Conservation (phyloP, 1,284 basidiomycete species). For the Malassezia restricta region DNA sequence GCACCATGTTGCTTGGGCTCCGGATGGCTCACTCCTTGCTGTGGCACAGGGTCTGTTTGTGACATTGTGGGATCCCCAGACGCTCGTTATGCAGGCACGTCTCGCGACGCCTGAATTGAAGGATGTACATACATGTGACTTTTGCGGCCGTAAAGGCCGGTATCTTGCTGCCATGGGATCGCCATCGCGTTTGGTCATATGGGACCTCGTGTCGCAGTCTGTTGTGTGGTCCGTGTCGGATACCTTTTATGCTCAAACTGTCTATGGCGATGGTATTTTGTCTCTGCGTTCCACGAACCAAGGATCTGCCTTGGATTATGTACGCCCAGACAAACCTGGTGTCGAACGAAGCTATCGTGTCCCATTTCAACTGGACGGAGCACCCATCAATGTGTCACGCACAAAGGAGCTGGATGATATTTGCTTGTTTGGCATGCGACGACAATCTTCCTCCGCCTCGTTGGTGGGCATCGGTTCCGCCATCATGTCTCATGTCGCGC, state of each 20-base stretch:
- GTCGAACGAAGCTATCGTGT: conserved; percentile 5
- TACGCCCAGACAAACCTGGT: conserved; percentile 9
- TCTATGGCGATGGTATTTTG: conserved; percentile 6
- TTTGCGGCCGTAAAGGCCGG: conserved; percentile 25
- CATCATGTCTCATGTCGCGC: conserved; percentile 2
- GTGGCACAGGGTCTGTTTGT: conserved; percentile 61
- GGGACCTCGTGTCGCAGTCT: conserved; percentile 33
- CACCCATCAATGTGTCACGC: conserved; percentile 16
- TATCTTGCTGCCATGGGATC: conserved; percentile 23
- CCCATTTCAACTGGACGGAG: neutral
- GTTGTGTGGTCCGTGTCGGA: conserved; percentile 14
- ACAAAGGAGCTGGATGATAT: conserved; percentile 7
- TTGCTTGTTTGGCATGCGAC: conserved; percentile 23
- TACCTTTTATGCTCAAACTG: conserved; percentile 8
- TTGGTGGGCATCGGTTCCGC: conserved; percentile 19
- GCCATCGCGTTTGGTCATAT: conserved; percentile 19
- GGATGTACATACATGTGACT: conserved; percentile 14
- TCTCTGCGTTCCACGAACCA: neutral
- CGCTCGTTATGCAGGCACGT: conserved; percentile 57
- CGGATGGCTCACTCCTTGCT: conserved; percentile 73
- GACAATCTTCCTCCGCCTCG: conserved; percentile 15
- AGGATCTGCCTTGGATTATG: neutral
- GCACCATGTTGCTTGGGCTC: conserved; percentile 59
- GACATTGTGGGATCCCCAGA: conserved; percentile 64
- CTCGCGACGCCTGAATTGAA: conserved; percentile 47